A percentile compares a stretch with the other conserved stretches of the same genome.
phyloP scores from a whole-genome alignment of 2,329 filamentous ascomycete genomes.

The Trichoderma lentiforme region DNA sequence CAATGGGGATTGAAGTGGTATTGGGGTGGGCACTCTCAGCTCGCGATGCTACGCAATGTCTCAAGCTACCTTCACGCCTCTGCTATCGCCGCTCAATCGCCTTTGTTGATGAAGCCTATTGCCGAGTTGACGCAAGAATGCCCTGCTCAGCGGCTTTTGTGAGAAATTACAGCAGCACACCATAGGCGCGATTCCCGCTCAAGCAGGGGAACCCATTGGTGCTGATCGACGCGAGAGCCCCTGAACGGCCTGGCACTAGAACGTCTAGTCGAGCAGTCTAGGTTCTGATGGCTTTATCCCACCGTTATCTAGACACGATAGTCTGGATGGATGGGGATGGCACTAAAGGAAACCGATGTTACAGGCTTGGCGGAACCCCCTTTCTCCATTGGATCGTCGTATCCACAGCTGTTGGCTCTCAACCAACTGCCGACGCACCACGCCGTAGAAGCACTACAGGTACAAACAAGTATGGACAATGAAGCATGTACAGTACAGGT shows the following conservation, averaged over 20 bases:
- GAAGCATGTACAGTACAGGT: not conserved
- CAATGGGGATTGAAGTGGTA: not conserved
- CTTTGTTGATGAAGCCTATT: not conserved
- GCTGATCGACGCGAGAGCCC: conserved; percentile 10
- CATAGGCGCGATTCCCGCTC: conserved; percentile 11
- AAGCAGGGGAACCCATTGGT: not conserved
- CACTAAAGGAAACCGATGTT: conserved; percentile 11
- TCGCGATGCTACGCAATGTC: not conserved
- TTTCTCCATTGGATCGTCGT: conserved; percentile 9
- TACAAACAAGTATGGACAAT: not conserved
- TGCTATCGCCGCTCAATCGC: not conserved
- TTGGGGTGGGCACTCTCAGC: not conserved
- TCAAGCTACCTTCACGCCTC: not conserved
- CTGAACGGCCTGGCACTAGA: conserved; percentile 1
- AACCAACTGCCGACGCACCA: conserved; percentile 6
- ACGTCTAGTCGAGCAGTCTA: not conserved
- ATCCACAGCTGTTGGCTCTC: not conserved
- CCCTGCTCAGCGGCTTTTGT: not conserved
- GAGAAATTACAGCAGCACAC: not conserved
- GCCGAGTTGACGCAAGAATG: not conserved
- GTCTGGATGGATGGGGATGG: not conserved
- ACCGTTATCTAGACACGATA: not conserved
- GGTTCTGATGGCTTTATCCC: conserved; percentile 1
- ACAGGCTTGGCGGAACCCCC: not conserved
- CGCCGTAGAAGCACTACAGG: not conserved